Evolutionary conservation across 306 rosid genomes (phyloP).

Genomic region (Gillenia trifoliata): DNA sequence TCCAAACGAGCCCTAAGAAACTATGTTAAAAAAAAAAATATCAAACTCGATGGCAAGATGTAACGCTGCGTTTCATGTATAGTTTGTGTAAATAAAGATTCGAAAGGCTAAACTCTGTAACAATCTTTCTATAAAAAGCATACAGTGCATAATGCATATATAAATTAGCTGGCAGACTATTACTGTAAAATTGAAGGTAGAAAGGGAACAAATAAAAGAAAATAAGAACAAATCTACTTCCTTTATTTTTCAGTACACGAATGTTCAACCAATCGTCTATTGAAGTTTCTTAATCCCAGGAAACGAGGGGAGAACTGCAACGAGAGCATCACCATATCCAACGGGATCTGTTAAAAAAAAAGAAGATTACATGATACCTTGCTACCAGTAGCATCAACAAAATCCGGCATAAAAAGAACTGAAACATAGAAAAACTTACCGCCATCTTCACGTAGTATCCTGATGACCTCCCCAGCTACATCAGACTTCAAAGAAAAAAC

Average conservation of each 20-base stretch:
- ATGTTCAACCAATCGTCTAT: constrained; percentile 20
- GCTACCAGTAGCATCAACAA: neutral
- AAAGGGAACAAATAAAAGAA: neutral
- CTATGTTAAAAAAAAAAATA: neutral
- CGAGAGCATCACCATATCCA: constrained; percentile 84
- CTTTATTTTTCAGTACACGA: neutral
- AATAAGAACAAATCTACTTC: neutral
- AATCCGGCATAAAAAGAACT: neutral
- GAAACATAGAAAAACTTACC: constrained; percentile 45
- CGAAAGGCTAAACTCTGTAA: neutral
- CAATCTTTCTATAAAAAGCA: neutral
- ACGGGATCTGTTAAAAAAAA: constrained; percentile 56
- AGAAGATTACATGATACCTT: neutral
- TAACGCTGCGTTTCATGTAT: neutral
- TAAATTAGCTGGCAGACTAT: neutral
- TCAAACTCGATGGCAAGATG: neutral
- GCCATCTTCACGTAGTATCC: constrained; percentile 75
- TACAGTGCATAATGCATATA: no score
- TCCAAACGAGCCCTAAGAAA: no score
- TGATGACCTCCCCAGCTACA: constrained; percentile 75
- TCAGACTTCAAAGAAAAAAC: constrained; percentile 51
- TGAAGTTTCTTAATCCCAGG: constrained; percentile 91
- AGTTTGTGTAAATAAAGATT: neutral
- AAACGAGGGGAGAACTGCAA: constrained; percentile 79
- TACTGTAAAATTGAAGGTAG: neutral